A percentile compares a stretch with the other conserved stretches of the same genome.
Evolutionary conservation across 306 rosid species (phyloP).

Genomic region (Cicer cuneatum): DNA sequence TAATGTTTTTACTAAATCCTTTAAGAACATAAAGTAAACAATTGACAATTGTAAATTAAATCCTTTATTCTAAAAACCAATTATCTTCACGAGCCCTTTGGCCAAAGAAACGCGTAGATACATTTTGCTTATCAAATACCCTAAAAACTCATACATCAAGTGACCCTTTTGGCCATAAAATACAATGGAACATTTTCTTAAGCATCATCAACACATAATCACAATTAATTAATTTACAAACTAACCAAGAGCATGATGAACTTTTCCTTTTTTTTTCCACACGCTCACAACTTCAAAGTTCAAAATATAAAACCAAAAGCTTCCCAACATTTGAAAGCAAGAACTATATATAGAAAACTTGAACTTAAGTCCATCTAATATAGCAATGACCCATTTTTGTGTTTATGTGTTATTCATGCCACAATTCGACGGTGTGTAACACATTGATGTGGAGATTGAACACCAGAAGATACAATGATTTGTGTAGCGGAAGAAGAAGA

Average conservation of each 20-base stretch:
- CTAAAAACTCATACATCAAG: constrained; percentile 7
- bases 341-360: not conserved
- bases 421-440: constrained; percentile 56
- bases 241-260: constrained; percentile 41
- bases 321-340: constrained; percentile 40
- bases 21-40: constrained; percentile 4
- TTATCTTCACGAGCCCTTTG: constrained; percentile 10
- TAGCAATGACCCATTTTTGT: not conserved
- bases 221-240: constrained; percentile 48
- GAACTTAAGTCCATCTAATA: not conserved
- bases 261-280: constrained; percentile 51
- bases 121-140: not conserved
- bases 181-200: constrained; percentile 6
- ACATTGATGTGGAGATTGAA: constrained; percentile 65
- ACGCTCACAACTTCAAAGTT: constrained; percentile 35
- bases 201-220: constrained; percentile 49
- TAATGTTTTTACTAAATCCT: not conserved
- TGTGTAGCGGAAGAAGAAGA: constrained; percentile 58
- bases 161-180: constrained; percentile 53
- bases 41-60: constrained; percentile 1
- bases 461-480: constrained; percentile 55
- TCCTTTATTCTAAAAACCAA: constrained; percentile 20
- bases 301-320: constrained; percentile 21
- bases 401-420: constrained; percentile 25
- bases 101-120: constrained; percentile 22